A percentile compares a stretch with the other conserved stretches of the same genome.
Conservation (phyloP, 257 asterid genomes). For the Eustoma russellianum region DNA sequence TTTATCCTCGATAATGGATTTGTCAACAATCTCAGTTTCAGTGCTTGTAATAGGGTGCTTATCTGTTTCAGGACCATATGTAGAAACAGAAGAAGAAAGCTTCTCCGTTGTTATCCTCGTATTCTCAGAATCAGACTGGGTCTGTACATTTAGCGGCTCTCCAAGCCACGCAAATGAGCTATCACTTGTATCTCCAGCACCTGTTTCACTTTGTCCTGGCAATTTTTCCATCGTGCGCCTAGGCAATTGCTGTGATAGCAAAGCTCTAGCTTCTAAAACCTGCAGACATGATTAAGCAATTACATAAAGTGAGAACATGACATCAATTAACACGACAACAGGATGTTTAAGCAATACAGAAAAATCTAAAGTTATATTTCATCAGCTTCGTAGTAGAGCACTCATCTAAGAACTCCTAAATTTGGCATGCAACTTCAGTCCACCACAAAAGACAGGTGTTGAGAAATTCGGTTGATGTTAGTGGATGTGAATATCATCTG, state of each 20-base stretch:
- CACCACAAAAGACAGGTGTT: too few relatives aligned
- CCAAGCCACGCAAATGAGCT: slow-evolving; percentile 22
- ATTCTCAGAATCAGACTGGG: slow-evolving; percentile 3
- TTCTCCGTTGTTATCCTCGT: slow-evolving; percentile 1
- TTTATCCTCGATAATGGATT: slow-evolving; percentile 18
- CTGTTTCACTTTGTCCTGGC: slow-evolving; percentile 20
- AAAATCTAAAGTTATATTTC: too few relatives aligned
- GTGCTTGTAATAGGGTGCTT: slow-evolving; percentile 28
- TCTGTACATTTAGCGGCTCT: slow-evolving; percentile 43
- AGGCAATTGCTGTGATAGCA: slow-evolving; percentile 45
- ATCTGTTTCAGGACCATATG: slow-evolving; percentile 23
- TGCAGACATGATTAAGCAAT: slow-evolving; percentile 16
- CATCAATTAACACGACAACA: too few relatives aligned
- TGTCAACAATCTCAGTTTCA: slow-evolving; percentile 29
- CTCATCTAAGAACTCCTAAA: too few relatives aligned
- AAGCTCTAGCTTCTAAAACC: slow-evolving; percentile 70
- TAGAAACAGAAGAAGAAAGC: slow-evolving; percentile 15
- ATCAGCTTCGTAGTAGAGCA: too few relatives aligned
- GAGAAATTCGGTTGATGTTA: too few relatives aligned
- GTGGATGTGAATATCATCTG: too few relatives aligned
- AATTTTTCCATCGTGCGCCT: slow-evolving; percentile 22
- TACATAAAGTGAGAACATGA: too few relatives aligned
- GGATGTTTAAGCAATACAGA: too few relatives aligned
- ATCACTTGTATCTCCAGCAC: slow-evolving; percentile 26
- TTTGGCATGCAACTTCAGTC: too few relatives aligned